A percentile compares a stretch with the other conserved stretches of the same genome.
phyloP scores from a whole-genome alignment of 2,329 filamentous ascomycete genomes.

The Colletotrichum endophyticum region DNA sequence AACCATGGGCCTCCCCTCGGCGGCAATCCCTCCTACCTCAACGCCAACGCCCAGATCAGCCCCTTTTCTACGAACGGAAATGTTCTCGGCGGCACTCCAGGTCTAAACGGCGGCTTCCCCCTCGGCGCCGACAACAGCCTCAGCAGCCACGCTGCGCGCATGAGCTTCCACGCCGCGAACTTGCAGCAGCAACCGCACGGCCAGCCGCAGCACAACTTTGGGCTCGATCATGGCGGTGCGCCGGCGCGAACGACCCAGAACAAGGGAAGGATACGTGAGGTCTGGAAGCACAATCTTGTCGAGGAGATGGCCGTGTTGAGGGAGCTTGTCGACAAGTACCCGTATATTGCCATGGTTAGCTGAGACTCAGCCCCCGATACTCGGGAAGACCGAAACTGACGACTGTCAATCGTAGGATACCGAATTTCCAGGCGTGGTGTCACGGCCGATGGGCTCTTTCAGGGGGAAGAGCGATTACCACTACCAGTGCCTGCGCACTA shows the following conservation, averaged over 20 bases:
- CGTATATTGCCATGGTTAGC: slow-evolving; percentile 96
- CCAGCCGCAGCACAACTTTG: slow-evolving; percentile 35
- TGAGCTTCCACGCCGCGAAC: slow-evolving; percentile 80
- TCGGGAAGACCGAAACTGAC: slow-evolving; percentile 1
- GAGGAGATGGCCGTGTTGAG: slow-evolving; percentile 89
- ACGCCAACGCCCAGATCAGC: slow-evolving; percentile 70
- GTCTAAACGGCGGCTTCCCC: slow-evolving; percentile 59
- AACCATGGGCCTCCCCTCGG: slow-evolving; percentile 59
- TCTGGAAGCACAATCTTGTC: slow-evolving; percentile 91
- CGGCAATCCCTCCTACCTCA: slow-evolving; percentile 74
- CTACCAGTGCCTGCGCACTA: slow-evolving; percentile 96
- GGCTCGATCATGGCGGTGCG: slow-evolving; percentile 22
- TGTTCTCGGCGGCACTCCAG: slow-evolving; percentile 62
- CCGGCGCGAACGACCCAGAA: slow-evolving; percentile 63
- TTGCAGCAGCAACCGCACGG: slow-evolving; percentile 60
- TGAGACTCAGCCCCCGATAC: background rate
- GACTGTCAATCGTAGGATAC: slow-evolving; percentile 71
- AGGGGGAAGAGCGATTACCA: slow-evolving; percentile 97
- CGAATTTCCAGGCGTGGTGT: slow-evolving; percentile 97
- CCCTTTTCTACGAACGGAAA: slow-evolving; percentile 67
- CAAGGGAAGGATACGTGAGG: slow-evolving; percentile 88
- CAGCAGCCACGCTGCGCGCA: slow-evolving; percentile 84
- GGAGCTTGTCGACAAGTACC: slow-evolving; percentile 86
- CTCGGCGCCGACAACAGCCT: slow-evolving; percentile 74
- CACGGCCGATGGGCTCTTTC: slow-evolving; percentile 93